These are phyloP conservation scores for Lachancea fermentati DNA, from an alignment of 805 yeast genomes.

Conservation along the genomic window DNA sequence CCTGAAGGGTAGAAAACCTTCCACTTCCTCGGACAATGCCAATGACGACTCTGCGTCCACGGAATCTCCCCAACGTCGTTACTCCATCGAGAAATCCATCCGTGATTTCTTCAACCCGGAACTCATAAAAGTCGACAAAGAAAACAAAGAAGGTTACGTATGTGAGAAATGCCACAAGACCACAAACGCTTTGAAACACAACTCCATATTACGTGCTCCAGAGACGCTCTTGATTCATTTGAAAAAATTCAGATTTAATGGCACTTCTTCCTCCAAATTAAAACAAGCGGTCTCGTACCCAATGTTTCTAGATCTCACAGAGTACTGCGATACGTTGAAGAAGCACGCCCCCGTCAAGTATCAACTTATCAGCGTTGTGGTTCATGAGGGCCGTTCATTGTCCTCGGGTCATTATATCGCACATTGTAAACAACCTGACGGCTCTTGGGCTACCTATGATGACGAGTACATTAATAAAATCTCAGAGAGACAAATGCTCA, in stretches of 20 bases:
- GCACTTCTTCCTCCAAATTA: conserved; percentile 72
- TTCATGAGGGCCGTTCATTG: conserved; percentile 90
- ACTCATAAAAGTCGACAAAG: conserved; percentile 57
- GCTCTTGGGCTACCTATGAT: conserved; percentile 89
- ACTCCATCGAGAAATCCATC: conserved; percentile 69
- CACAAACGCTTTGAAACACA: conserved; percentile 72
- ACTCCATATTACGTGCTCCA: conserved; percentile 74
- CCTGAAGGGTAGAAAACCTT: conserved; percentile 47
- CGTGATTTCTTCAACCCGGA: conserved; percentile 82
- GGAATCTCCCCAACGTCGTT: conserved; percentile 34
- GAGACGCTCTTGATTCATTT: conserved; percentile 83
- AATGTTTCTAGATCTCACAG: conserved; percentile 64
- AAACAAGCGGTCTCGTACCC: conserved; percentile 84
- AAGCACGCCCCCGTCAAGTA: conserved; percentile 47
- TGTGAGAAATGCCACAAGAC: conserved; percentile 81
- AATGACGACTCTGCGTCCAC: conserved; percentile 6
- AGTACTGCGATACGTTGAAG: conserved; percentile 42
- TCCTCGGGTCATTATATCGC: conserved; percentile 92
- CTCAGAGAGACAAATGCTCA: conserved; percentile 65
- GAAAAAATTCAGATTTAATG: conserved; percentile 86
- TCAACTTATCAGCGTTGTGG: conserved; percentile 75
- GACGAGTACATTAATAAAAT: conserved; percentile 81
- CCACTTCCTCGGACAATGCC: conserved; percentile 1
- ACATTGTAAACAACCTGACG: conserved; percentile 87
- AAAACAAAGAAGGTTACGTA: conserved; percentile 68